Conservation (phyloP, 2,329 filamentous ascomycete genomes). For the Trichoderma afroharzianum region DNA sequence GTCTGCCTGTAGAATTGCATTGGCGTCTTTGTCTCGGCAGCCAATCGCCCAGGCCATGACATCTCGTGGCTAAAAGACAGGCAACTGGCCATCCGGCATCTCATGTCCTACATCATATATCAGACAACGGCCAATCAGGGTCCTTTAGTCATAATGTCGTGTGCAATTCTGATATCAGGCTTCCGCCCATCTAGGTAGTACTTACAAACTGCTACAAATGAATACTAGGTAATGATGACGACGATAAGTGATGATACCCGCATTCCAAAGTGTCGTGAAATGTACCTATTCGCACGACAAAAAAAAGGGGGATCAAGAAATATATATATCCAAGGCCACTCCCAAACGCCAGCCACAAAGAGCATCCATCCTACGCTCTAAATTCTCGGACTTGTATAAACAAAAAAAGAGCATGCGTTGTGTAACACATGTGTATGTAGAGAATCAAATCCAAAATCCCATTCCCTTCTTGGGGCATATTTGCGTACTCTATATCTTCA, state of each 20-base stretch:
- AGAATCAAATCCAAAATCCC: conserved; percentile 7
- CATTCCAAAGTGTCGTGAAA: neutral
- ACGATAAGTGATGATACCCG: neutral
- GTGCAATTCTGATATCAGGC: conserved; percentile 16
- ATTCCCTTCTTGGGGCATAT: neutral
- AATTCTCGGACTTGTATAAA: neutral
- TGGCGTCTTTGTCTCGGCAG: neutral
- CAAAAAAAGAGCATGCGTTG: neutral
- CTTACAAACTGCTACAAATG: conserved; percentile 13
- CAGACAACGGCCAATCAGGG: neutral
- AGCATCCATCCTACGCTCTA: conserved; percentile 9
- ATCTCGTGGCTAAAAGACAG: neutral
- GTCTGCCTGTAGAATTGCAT: neutral
- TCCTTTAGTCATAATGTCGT: conserved; percentile 13
- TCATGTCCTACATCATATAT: neutral
- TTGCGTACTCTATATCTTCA: neutral
- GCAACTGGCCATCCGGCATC: neutral
- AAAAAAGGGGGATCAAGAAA: neutral
- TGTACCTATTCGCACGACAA: conserved; percentile 1
- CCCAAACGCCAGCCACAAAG: conserved; percentile 12
- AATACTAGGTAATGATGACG: conserved; percentile 12
- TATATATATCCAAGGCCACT: conserved; percentile 9
- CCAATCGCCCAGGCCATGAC: neutral
- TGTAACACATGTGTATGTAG: neutral
- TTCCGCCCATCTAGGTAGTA: conserved; percentile 2